phyloP scores from a whole-genome alignment of 139 green algal species.

The Chlamydomonas incerta region DNA sequence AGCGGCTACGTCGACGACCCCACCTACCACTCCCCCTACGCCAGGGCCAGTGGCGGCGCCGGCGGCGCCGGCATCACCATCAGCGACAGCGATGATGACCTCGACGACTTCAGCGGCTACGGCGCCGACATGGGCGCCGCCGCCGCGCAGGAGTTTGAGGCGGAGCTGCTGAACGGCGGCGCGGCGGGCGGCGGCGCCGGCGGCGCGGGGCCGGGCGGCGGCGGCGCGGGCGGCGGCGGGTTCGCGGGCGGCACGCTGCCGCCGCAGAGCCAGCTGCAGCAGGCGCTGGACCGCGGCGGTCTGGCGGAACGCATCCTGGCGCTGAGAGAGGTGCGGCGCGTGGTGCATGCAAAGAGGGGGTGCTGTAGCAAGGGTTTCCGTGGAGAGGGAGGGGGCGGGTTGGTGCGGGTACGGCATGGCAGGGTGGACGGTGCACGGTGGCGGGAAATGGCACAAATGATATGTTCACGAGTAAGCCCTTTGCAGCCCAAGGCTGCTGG shows the following conservation, averaged over 20 bases:
- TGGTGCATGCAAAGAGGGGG: no score
- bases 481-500: no score
- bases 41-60: background rate
- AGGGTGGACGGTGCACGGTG: no score
- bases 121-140: background rate
- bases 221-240: background rate
- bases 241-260: background rate
- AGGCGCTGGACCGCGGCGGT: constrained; percentile 21
- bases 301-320: constrained; percentile 45
- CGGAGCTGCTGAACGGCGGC: constrained; percentile 16
- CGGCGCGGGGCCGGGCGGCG: background rate
- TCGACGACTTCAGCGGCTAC: background rate
- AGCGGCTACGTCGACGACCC: background rate
- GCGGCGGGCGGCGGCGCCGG: background rate
- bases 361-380: no score
- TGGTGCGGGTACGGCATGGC: no score
- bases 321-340: constrained; percentile 31
- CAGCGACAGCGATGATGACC: constrained; percentile 38
- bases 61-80: background rate
- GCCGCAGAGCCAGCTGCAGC: constrained; percentile 18
- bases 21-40: no score
- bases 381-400: no score
- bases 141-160: constrained; percentile 39
- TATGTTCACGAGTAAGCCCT: no score
- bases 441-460: no score